Conservation (phyloP, 1,284 basidiomycete genomes). For the Naganishia albida region DNA sequence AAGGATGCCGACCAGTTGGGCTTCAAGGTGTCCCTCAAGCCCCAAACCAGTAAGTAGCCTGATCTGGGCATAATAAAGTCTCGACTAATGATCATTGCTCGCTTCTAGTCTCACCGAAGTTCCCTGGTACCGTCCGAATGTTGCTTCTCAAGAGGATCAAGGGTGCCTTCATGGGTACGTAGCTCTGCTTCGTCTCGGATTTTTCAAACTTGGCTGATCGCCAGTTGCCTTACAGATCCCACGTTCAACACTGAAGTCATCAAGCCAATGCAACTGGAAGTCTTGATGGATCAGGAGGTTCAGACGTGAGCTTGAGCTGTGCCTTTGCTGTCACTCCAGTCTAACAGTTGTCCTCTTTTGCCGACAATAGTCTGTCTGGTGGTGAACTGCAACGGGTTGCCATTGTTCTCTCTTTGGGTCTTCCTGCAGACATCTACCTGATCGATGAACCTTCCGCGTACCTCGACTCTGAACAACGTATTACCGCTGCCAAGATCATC, state of each 20-base stretch:
- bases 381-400: conserved; percentile 95
- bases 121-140: conserved; percentile 90
- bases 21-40: conserved; percentile 85
- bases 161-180: conserved; percentile 76
- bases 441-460: conserved; percentile 68
- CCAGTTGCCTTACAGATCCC: conserved; percentile 58
- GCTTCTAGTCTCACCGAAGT: conserved; percentile 78
- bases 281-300: conserved; percentile 92
- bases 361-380: conserved; percentile 66
- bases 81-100: conserved; percentile 1
- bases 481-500: conserved; percentile 89
- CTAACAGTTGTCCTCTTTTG: background rate
- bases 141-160: conserved; percentile 91
- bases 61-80: background rate
- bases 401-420: conserved; percentile 82
- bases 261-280: conserved; percentile 89
- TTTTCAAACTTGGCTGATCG: conserved; percentile 13
- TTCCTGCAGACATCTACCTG: conserved; percentile 79
- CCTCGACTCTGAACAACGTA: conserved; percentile 97
- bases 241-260: conserved; percentile 96
- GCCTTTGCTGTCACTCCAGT: background rate
- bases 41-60: conserved; percentile 62
- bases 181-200: background rate
- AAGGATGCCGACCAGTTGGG: conserved; percentile 68
- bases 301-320: conserved; percentile 63